Percentiles rank a stretch among this genome's conserved stretches.
phyloP scores from a whole-genome alignment of 1,139 yeast genomes.

The Kodamaea alishanica region DNA sequence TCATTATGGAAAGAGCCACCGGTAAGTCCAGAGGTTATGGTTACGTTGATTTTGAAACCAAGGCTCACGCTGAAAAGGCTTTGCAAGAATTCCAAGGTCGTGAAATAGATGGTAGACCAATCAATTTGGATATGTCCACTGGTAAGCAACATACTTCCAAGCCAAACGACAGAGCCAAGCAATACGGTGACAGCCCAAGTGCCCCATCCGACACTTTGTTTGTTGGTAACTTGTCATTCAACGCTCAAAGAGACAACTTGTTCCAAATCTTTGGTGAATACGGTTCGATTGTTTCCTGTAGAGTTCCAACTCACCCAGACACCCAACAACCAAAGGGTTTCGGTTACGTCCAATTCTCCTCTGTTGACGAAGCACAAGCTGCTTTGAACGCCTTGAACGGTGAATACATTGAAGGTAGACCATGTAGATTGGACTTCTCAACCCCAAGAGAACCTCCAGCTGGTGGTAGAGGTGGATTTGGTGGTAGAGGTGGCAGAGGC shows the following conservation, averaged over 20 bases:
- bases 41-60: constrained; percentile 86
- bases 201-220: constrained; percentile 93
- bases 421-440: constrained; percentile 91
- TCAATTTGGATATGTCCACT: constrained; percentile 88
- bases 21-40: constrained; percentile 98
- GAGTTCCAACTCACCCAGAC: constrained; percentile 97
- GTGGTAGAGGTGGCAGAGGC: constrained; percentile 41
- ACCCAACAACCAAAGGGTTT: constrained; percentile 98
- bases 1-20: constrained; percentile 85
- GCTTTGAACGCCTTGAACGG: constrained; percentile 90
- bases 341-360: constrained; percentile 90
- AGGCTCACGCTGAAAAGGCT: constrained; percentile 84
- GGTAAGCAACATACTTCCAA: constrained; percentile 60
- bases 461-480: constrained; percentile 19
- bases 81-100: constrained; percentile 80
- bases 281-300: constrained; percentile 82
- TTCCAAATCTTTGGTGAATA: constrained; percentile 67
- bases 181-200: constrained; percentile 85
- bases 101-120: constrained; percentile 95
- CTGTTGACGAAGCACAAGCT: constrained; percentile 84
- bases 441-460: constrained; percentile 66
- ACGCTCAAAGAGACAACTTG: constrained; percentile 75
- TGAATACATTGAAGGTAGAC: constrained; percentile 83
- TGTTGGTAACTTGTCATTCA: constrained; percentile 92
- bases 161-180: constrained; percentile 69